Evolutionary conservation across 148 eudicot species (phyloP), one percentile per base, ranked within the genome.

Genomic region (Amaranthus hypochondriacus): DNA sequence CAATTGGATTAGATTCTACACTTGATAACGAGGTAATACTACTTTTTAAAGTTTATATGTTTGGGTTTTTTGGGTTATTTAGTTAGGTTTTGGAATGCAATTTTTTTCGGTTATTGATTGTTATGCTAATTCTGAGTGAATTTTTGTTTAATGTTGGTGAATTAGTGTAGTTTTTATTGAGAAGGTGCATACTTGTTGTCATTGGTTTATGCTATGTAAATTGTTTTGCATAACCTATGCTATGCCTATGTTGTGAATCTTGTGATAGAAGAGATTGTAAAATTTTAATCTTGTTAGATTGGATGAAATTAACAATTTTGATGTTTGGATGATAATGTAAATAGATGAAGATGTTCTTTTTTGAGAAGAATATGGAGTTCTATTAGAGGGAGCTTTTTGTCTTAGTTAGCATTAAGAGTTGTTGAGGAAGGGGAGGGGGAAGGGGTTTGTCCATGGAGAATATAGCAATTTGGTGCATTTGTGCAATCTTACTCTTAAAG

Each of bases 1-100:
- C 83, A 55, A 81, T 81, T 81, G 83, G 83, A 0, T 68, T 81
- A 80, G 83, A 81, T 73, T 69, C 80, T 46, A 81, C 83, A 7
- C 80, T 81, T 77, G 83, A 81, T 56, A 61, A 81, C 56, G 83
- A 81, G 83, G 83, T 81, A 72, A 13, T 9, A 44, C 12, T 54
- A 39, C 6, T 44, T 62, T 62, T 4, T 70, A n/a, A 10, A 21
- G 14, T 66, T 51, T 3, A 2, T 46, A 0, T 12, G 18, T 43
- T 12, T 7, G 6, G 3, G 6, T 43, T 21, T 9, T 2, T 9
- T 49, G 14, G 28, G 43, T 49, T 15, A 14, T 58, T 1, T 5
- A 2, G 0, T 6, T 46, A 4, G 62, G 21, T 18, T 13, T 68
- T 18, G 39, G 39, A 28, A 28, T 28, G 39, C 39, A 28, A 53